A percentile compares a stretch with the other conserved stretches of the same genome.
phyloP scores from a whole-genome alignment of 495 filamentous ascomycete species.

The Umbilicaria muhlenbergii region DNA sequence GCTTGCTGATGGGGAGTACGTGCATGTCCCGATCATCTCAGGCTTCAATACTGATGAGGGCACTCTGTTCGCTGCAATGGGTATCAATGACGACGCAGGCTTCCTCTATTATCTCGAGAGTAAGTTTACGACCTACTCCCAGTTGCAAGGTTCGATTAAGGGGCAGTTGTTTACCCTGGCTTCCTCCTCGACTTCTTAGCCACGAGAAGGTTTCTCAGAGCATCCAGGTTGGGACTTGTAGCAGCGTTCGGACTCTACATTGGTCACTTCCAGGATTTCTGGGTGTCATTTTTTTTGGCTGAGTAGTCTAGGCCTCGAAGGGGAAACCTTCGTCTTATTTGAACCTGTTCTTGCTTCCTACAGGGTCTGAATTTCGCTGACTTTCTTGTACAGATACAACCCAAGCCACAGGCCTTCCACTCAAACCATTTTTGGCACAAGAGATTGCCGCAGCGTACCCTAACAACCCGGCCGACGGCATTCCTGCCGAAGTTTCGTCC shows the following conservation, averaged over 20 bases:
- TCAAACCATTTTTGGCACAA: conserved; percentile 19
- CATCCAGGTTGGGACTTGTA: no score
- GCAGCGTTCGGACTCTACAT: no score
- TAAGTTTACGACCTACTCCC: conserved; percentile 5
- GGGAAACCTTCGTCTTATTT: no score
- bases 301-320: not conserved
- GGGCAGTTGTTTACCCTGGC: conserved; percentile 2
- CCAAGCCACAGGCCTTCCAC: conserved; percentile 18
- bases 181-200: conserved; percentile 10
- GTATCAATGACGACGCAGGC: conserved; percentile 29
- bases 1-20: conserved; percentile 22
- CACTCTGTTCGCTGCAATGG: conserved; percentile 24
- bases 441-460: conserved; percentile 33
- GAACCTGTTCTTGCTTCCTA: no score
- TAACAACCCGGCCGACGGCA: conserved; percentile 28
- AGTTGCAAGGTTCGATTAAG: conserved; percentile 4
- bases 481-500: conserved; percentile 24
- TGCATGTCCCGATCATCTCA: conserved; percentile 31
- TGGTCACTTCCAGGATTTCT: no score
- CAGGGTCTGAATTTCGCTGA: no score
- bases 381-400: no score
- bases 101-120: conserved; percentile 28
- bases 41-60: conserved; percentile 37
- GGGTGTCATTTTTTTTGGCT: conserved; percentile 1
- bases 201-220: not conserved